Base-by-base conservation (phyloP, 139 green algal species). In the Mychonastes homosphaera region DNA sequence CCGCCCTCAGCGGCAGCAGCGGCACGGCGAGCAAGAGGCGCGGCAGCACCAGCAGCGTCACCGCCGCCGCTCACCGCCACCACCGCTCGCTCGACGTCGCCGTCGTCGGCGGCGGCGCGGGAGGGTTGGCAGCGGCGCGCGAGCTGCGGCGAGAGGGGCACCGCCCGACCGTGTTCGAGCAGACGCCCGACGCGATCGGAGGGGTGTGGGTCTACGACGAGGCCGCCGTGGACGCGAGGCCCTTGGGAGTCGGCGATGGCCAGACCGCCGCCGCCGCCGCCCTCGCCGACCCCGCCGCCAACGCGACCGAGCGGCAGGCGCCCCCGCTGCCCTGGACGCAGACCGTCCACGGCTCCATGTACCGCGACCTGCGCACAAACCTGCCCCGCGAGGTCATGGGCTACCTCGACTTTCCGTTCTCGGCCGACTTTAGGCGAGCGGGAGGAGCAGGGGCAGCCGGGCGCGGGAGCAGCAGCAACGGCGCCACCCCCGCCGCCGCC, bases 51-150 rank as follows among this genome's bases (percentile, higher is more conserved):
- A n/a, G 48, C 24, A 35, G 24, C 8, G 7, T 8, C 47, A 54
- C 26, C 47, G n/a, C 3, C 29, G 19, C 21, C 21, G 4, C 30
- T 15, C 45, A 33, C 13, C 51, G 29, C 26, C 51, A 29, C 8
- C 51, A n/a, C 18, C 27, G 12, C 26, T 24, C 30, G 3, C 28
- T 41, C 29, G 3, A 10, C 51, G 24, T n/a, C 46, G 58, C 58
- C 29, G 58, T 65, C 6, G 67, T 92, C 18, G 85, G 85, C 28
- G 81, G 62, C 12, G 85, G 85, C 0, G 84, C 84, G 27, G 84
- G 77, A 23, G 85, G 85, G 0, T 65, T 93, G 36, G 79, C 75
- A 0, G 67, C 79, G 6, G 79, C 75, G 1, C 54, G 70, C 21
- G 80, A 93, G 58, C 72, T 93, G 19, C 32, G 63, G 6, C 27